Conservation (phyloP, 345 rosid species). For the Citrus sinensis region DNA sequence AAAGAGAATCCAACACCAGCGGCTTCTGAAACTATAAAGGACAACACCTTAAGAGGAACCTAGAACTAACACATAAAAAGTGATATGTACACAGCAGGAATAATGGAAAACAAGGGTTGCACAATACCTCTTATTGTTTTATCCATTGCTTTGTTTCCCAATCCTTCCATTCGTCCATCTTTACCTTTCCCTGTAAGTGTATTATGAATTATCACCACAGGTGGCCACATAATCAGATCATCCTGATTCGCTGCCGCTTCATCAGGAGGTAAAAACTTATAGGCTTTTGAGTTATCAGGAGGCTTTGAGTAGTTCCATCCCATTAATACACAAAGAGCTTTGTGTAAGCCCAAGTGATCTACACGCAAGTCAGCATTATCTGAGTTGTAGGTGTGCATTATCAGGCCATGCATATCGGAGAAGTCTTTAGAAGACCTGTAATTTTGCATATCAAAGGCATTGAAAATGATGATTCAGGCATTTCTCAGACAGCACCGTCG, state of each 20-base stretch:
- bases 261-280: conserved; percentile 71
- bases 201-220: conserved; percentile 85
- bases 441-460: conserved; percentile 60
- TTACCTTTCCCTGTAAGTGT: conserved; percentile 91
- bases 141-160: conserved; percentile 97
- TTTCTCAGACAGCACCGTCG: conserved; percentile 19
- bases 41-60: conserved; percentile 12
- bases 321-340: conserved; percentile 92
- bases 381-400: conserved; percentile 86
- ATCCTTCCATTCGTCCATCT: conserved; percentile 96
- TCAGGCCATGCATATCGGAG: conserved; percentile 84
- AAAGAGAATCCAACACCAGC: neutral
- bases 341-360: conserved; percentile 96
- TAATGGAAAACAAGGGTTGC: conserved; percentile 28
- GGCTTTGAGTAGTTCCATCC: conserved; percentile 85
- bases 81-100: conserved; percentile 17
- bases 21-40: neutral
- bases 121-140: conserved; percentile 82
- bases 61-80: conserved; percentile 4
- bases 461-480: conserved; percentile 53
- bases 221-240: conserved; percentile 97
- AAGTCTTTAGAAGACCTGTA: conserved; percentile 91
- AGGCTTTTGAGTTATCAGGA: conserved; percentile 85
- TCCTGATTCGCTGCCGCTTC: conserved; percentile 78
- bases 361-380: conserved; percentile 70